These are phyloP conservation scores for Thelephora aurantiotincta DNA, from an alignment of 768 basidiomycete species.

Conservation along the genomic window DNA sequence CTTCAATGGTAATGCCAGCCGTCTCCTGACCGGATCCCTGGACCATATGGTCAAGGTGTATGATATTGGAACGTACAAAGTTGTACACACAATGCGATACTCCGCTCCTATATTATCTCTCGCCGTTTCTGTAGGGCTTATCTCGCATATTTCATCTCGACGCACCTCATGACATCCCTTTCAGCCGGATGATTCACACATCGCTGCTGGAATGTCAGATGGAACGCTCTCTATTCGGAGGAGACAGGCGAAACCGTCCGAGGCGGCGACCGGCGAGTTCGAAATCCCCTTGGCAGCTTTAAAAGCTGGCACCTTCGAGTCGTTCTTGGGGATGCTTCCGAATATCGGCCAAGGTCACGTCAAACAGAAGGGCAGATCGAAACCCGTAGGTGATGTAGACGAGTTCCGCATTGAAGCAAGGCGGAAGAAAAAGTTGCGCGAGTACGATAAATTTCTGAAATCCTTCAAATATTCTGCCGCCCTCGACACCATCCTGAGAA, in stretches of 20 bases:
- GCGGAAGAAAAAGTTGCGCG: slow-evolving; percentile 56
- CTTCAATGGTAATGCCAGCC: slow-evolving; percentile 61
- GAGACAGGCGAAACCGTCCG: slow-evolving; percentile 64
- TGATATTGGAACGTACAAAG: slow-evolving; percentile 85
- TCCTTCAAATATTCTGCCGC: slow-evolving; percentile 91
- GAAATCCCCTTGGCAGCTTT: slow-evolving; percentile 21
- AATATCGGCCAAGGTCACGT: slow-evolving; percentile 39
- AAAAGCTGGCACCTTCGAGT: slow-evolving; percentile 47
- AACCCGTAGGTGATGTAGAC: slow-evolving; percentile 44
- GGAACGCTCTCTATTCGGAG: slow-evolving; percentile 95
- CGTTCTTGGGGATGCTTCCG: slow-evolving; percentile 44
- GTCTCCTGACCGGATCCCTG: slow-evolving; percentile 79
- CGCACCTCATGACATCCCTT: slow-evolving; percentile 5
- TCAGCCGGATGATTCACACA: slow-evolving; percentile 92
- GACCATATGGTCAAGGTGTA: slow-evolving; percentile 99
- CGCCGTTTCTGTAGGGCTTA: slow-evolving; percentile 68
- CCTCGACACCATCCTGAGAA: slow-evolving; percentile 79
- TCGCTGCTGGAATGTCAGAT: slow-evolving; percentile 95
- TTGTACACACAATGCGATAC: slow-evolving; percentile 98
- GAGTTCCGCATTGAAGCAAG: slow-evolving; percentile 71
- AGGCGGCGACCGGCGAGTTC: slow-evolving; percentile 24
- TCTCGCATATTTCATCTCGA: neutral
- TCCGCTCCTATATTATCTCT: slow-evolving; percentile 84
- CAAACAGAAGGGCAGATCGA: slow-evolving; percentile 32
- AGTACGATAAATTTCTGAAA: slow-evolving; percentile 85